Evolutionary conservation across 331 rosid species (phyloP), one percentile per base, ranked within the genome.

Genomic region (Pyrus hybrid): DNA sequence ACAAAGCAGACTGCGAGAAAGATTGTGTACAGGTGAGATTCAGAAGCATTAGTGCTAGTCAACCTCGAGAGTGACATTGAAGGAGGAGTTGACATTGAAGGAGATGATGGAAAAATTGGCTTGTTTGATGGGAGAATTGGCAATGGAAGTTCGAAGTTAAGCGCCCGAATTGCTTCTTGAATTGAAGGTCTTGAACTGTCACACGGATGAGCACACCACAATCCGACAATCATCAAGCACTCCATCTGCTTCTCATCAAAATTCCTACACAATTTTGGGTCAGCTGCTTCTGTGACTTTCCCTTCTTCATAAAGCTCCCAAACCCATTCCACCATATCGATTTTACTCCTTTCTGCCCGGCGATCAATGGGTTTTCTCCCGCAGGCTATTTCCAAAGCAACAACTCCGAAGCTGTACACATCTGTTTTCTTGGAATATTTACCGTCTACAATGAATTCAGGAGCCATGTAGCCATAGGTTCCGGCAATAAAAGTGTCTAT

Each of bases 151-250:
- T 68, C 58, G 0, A 68, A 68, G 7, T 68, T 37, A 12, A 68
- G 73, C 28, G 0, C 35, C 4, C 13, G 58, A 45, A 68, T 68
- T 4, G 22, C 61, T 23, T 47, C 11, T 16, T 25, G 28, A 6
- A 69, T 26, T 18, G 73, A 45, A 23, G 73, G 61, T 5, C 73
- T 69, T 7, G 18, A 5, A 17, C 5, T 26, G 21, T 16, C n/a
- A 69, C 18, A 1, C 2, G 17, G 61, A 26, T 69, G 61, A 26
- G 61, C 73, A 47, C 73, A 69, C 73, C 61, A 69, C 33, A 69
- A 29, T 4, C 61, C 73, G 3, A 69, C 73, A 69, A 23, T 69
- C 23, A 69, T 2, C 62, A 69, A 69, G 13, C 61, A 13, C 41
- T 47, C 73, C 23, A 68, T 22, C 17, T 45, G 21, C 7, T 47